Percentiles rank a stretch among this genome's conserved stretches.
Evolutionary conservation across 306 rosid genomes (phyloP).

Genomic region (Phaseolus lunatus): DNA sequence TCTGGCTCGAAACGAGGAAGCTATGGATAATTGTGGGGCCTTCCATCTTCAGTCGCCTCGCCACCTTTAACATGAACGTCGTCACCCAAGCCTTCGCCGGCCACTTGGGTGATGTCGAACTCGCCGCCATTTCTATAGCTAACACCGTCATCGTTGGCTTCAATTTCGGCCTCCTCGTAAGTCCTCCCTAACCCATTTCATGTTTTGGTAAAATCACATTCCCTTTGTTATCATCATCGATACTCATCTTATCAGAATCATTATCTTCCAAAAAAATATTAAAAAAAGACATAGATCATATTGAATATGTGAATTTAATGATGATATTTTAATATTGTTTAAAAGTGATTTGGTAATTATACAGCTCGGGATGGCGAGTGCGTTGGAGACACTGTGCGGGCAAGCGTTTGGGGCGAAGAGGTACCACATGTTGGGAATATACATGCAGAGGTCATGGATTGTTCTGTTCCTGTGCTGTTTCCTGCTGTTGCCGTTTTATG

Average conservation of each 20-base stretch:
- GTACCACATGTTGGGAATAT: conserved; percentile 67
- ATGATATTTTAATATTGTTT: too few species aligned
- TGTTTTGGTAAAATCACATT: too few species aligned
- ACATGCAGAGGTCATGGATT: conserved; percentile 76
- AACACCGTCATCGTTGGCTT: conserved; percentile 73
- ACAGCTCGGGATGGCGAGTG: conserved; percentile 89
- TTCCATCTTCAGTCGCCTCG: conserved; percentile 73
- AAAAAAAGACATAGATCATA: too few species aligned
- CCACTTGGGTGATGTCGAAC: conserved; percentile 70
- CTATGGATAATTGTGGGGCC: conserved; percentile 84
- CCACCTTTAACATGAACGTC: conserved; percentile 70
- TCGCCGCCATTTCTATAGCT: conserved; percentile 78
- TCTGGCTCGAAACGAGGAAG: conserved; percentile 68
- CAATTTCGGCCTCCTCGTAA: conserved; percentile 82
- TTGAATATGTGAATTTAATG: too few species aligned
- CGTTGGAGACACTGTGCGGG: conserved; percentile 82
- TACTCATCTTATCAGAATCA: too few species aligned
- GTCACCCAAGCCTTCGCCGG: conserved; percentile 84
- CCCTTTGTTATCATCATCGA: too few species aligned
- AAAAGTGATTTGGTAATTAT: neutral
- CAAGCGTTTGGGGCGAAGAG: conserved; percentile 79
- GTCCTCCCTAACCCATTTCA: neutral
- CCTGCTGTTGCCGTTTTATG: conserved; percentile 59
- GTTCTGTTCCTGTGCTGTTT: conserved; percentile 63
- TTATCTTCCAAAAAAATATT: too few species aligned